Conservation (phyloP, 768 basidiomycete genomes). For the Boletus tylopilopsis region DNA sequence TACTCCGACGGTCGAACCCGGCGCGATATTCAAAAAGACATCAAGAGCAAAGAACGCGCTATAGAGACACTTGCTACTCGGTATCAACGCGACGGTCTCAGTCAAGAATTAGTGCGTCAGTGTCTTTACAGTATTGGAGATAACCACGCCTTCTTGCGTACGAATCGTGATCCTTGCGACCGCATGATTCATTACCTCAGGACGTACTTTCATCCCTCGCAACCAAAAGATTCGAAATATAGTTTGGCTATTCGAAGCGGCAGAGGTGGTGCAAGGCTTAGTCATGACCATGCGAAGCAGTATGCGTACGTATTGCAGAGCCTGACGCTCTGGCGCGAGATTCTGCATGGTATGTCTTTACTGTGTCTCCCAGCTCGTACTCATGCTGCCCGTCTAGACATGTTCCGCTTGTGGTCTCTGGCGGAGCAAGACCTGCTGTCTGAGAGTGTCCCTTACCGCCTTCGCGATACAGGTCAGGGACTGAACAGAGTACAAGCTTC, state of each 20-base stretch:
- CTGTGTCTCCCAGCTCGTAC: neutral
- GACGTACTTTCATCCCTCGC: constrained; percentile 71
- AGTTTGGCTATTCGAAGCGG: constrained; percentile 82
- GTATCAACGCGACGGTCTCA: constrained; percentile 55
- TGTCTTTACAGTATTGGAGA: constrained; percentile 88
- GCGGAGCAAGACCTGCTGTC: constrained; percentile 81
- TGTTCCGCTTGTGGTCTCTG: constrained; percentile 84
- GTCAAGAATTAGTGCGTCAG: constrained; percentile 66
- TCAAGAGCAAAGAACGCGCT: constrained; percentile 80
- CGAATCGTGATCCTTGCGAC: constrained; percentile 87
- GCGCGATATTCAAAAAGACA: constrained; percentile 80
- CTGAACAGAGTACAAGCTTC: constrained; percentile 84
- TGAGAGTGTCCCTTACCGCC: constrained; percentile 67
- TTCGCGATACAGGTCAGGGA: constrained; percentile 89
- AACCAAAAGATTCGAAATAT: constrained; percentile 56
- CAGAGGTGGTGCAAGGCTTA: constrained; percentile 72
- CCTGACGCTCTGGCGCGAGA: constrained; percentile 83
- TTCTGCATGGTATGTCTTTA: constrained; percentile 61
- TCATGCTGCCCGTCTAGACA: constrained; percentile 45
- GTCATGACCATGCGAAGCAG: constrained; percentile 82
- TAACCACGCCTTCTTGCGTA: constrained; percentile 83
- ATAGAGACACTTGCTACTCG: constrained; percentile 69
- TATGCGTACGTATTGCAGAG: constrained; percentile 86
- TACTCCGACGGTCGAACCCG: constrained; percentile 65
- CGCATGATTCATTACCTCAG: constrained; percentile 76